These are phyloP conservation scores for Cytospora paraplurivora DNA, from an alignment of 2,329 filamentous ascomycete genomes.

Conservation along the genomic window DNA sequence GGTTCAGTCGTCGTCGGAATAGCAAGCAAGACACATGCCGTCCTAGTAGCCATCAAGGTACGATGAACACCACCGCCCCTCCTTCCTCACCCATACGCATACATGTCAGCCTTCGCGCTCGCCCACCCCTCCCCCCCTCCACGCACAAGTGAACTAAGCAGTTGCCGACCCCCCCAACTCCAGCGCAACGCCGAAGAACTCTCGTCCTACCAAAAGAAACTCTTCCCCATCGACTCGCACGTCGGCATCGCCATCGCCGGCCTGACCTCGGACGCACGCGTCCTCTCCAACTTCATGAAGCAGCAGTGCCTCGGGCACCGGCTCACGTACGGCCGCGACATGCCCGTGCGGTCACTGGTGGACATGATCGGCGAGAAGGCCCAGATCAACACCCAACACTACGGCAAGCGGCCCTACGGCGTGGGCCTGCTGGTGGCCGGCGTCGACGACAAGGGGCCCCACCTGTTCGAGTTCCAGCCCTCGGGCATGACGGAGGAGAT, in stretches of 20 bases:
- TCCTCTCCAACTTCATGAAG: constrained; percentile 99
- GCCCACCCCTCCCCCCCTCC: constrained; percentile 5
- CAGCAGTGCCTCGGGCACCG: constrained; percentile 95
- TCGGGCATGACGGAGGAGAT: constrained; percentile 97
- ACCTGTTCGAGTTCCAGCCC: constrained; percentile 98
- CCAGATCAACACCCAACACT: constrained; percentile 96
- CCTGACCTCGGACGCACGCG: constrained; percentile 94
- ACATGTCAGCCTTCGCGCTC: neutral
- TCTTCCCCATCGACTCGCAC: constrained; percentile 95
- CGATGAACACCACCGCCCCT: constrained; percentile 29
- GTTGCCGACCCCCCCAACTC: constrained; percentile 8
- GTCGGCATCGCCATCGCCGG: constrained; percentile 94
- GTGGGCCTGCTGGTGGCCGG: constrained; percentile 91
- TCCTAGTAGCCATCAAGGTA: constrained; percentile 96
- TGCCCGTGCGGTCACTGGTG: constrained; percentile 87
- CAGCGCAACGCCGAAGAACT: constrained; percentile 99
- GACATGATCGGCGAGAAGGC: constrained; percentile 93
- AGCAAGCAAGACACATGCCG: constrained; percentile 96
- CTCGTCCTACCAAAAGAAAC: constrained; percentile 99
- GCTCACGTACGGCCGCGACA: constrained; percentile 92
- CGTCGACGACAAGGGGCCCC: constrained; percentile 89
- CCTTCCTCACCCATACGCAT: constrained; percentile 24
- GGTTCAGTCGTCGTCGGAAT: constrained; percentile 97
- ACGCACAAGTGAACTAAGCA: constrained; percentile 10
- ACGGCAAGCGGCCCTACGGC: constrained; percentile 94